A percentile compares a stretch with the other conserved stretches of the same genome.
Conservation (phyloP, 2,329 filamentous ascomycete genomes). For the Aspergillus nomiae region DNA sequence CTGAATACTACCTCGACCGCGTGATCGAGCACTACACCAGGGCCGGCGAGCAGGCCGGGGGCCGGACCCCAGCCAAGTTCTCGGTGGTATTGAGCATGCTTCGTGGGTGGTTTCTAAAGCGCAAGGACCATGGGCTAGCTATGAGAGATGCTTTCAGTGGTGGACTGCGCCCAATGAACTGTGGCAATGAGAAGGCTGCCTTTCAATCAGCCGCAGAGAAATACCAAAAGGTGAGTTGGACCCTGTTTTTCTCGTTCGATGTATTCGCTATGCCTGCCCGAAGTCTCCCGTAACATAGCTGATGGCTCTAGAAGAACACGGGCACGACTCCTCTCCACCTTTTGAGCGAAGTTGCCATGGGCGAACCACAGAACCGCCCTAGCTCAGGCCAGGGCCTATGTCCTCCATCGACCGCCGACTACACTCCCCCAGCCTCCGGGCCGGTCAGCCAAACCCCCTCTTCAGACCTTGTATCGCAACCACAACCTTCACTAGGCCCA, state of each 20-base stretch:
- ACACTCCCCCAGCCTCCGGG: conserved; percentile 11
- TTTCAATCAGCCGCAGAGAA: conserved; percentile 7
- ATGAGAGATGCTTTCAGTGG: conserved; percentile 28
- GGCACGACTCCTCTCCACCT: conserved; percentile 40
- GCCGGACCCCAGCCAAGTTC: conserved; percentile 69
- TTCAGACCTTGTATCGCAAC: conserved; percentile 14
- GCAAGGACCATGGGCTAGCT: conserved; percentile 40
- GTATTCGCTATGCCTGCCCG: not conserved
- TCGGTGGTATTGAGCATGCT: conserved; percentile 71
- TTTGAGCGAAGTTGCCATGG: conserved; percentile 46
- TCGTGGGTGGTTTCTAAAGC: conserved; percentile 65
- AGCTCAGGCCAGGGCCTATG: conserved; percentile 4
- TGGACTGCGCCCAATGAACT: conserved; percentile 4
- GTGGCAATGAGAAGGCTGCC: conserved; percentile 4
- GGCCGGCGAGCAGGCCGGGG: conserved; percentile 64
- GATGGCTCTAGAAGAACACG: conserved; percentile 12
- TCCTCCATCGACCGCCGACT: conserved; percentile 13
- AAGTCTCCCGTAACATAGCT: not conserved
- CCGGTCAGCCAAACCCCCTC: conserved; percentile 13
- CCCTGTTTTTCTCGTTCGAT: not conserved
- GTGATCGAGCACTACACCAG: conserved; percentile 68
- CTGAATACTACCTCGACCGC: conserved; percentile 68
- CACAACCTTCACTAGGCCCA: conserved; percentile 9
- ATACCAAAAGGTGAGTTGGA: not conserved
- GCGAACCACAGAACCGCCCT: conserved; percentile 25